Base-by-base conservation (phyloP, 108 stramenopile genomes). In the Craspedostauros australis region DNA sequence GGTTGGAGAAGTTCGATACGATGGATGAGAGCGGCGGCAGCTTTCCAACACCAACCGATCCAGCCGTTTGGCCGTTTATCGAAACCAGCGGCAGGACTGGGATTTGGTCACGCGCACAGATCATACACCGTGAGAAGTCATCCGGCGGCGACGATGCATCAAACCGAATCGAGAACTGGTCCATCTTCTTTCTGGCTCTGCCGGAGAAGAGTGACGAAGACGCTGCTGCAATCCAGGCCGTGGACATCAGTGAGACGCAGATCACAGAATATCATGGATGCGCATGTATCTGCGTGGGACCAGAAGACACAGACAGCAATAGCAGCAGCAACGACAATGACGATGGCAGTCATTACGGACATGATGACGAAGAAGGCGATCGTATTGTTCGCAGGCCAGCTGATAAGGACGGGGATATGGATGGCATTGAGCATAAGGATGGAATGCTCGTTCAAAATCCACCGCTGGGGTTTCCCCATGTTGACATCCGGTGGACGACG, bases 221-320 rank as follows among this genome's bases (percentile, higher is more conserved):
- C 24, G 5, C 23, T 9, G 24, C 7, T 47, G 21, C 18, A 29
- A 24, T n/a, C n/a, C n/a, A n/a, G n/a, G n/a, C n/a, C n/a, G n/a
- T n/a, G n/a, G n/a, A n/a, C n/a, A n/a, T n/a, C n/a, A n/a, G n/a
- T n/a, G n/a, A n/a, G n/a, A n/a, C n/a, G n/a, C n/a, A n/a, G n/a
- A n/a, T n/a, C n/a, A n/a, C n/a, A n/a, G n/a, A n/a, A n/a, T n/a
- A n/a, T n/a, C n/a, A n/a, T n/a, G 66, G 51, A 45, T 68, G 58
- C 20, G 57, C 58, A 15, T 68, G 66, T 36, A 46, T 60, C 0
- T 66, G 65, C 32, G 51, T 24, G 1, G 66, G 58, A 3, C 54
- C 55, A 5, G 12, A n/a, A n/a, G n/a, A n/a, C n/a, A n/a, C n/a
- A n/a, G n/a, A n/a, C n/a, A n/a, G n/a, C n/a, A n/a, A n/a, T n/a